These are phyloP conservation scores for Pythium periplocum DNA, from an alignment of 352 stramenopile genomes.

Conservation along the genomic window DNA sequence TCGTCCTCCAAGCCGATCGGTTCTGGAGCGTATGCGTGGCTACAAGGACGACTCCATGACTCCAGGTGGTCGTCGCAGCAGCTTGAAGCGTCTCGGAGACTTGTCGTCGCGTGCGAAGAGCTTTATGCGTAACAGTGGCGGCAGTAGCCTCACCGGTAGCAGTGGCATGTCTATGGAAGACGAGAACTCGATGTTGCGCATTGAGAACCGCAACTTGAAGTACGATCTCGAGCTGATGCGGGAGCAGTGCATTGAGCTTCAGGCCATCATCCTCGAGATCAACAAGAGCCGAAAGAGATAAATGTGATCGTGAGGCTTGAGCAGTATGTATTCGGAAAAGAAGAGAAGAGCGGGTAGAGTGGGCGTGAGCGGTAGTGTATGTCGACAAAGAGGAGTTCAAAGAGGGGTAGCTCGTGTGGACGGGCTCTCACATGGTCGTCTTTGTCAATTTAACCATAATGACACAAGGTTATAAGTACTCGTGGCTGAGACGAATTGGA, in stretches of 20 bases:
- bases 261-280: conserved; percentile 87
- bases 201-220: conserved; percentile 85
- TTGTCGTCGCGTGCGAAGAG: conserved; percentile 63
- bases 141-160: conserved; percentile 53
- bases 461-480: too few species aligned
- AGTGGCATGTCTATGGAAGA: conserved; percentile 72
- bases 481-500: too few species aligned
- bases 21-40: conserved; percentile 60
- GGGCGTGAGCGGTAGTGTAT: too few species aligned
- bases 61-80: conserved; percentile 28
- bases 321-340: too few species aligned
- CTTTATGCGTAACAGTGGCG: conserved; percentile 58
- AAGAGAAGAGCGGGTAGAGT: too few species aligned
- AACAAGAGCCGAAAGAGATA: conserved; percentile 87
- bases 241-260: conserved; percentile 84
- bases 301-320: not conserved
- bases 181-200: conserved; percentile 84
- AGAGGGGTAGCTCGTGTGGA: too few species aligned
- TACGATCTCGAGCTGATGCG: conserved; percentile 87
- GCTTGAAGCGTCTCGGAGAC: conserved; percentile 69
- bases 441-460: too few species aligned
- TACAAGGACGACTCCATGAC: conserved; percentile 39
- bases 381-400: too few species aligned
- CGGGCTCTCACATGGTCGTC: too few species aligned
- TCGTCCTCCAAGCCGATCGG: conserved; percentile 24